Conservation (phyloP, 495 filamentous ascomycete species). For the Aspergillus olivimuriae region DNA sequence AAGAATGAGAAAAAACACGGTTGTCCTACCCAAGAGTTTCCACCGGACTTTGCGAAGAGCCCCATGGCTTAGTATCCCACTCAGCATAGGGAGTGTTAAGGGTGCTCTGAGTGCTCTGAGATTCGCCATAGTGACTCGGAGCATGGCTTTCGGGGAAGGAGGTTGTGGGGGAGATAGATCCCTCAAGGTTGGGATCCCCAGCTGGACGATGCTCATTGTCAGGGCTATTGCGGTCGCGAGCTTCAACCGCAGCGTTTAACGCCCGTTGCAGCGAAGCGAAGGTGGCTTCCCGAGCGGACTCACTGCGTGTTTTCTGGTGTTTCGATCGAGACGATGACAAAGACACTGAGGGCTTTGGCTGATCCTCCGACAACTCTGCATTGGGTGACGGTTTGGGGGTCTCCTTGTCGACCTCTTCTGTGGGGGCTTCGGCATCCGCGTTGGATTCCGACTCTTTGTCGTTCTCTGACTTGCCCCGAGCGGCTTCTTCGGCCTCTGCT, state of each 20-base stretch:
- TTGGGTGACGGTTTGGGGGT: conserved; percentile 28
- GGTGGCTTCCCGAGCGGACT: conserved; percentile 38
- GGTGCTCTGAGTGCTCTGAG: conserved; percentile 11
- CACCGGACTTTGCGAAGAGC: conserved; percentile 24
- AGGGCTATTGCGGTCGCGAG: conserved; percentile 29
- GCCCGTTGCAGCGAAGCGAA: conserved; percentile 42
- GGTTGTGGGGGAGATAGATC: conserved; percentile 29
- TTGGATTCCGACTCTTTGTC: conserved; percentile 22
- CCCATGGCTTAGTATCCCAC: conserved; percentile 33
- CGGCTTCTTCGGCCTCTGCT: conserved; percentile 37
- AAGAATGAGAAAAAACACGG: too few species aligned
- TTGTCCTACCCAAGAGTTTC: conserved; percentile 25
- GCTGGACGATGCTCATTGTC: conserved; percentile 6
- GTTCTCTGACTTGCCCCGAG: conserved; percentile 29
- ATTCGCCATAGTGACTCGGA: conserved; percentile 1
- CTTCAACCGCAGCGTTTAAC: conserved; percentile 38
- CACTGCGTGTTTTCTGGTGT: conserved; percentile 38
- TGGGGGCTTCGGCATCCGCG: conserved; percentile 15
- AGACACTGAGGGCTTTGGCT: conserved; percentile 17
- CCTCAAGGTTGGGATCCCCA: conserved; percentile 7
- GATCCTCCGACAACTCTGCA: conserved; percentile 16
- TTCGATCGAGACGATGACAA: conserved; percentile 22
- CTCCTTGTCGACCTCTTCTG: conserved; percentile 23
- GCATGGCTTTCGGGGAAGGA: conserved; percentile 21
- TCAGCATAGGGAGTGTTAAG: conserved; percentile 24